phyloP scores from a whole-genome alignment of 2,329 filamentous ascomycete species.

The Mollisia scopiformis region DNA sequence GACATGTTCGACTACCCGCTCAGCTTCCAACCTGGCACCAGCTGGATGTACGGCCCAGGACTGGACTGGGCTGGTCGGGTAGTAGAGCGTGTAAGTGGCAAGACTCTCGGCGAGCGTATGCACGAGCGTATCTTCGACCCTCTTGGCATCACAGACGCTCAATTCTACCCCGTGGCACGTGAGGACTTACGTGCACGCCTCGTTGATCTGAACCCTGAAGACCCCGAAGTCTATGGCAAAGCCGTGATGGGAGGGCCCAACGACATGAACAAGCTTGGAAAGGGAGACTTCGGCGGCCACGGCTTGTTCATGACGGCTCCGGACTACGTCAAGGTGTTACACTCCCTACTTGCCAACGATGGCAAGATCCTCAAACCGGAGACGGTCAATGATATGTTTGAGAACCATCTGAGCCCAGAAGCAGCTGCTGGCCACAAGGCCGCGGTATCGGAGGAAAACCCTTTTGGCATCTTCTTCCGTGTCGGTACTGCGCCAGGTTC shows the following conservation, averaged over 20 bases:
- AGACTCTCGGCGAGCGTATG: conserved; percentile 17
- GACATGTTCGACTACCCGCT: conserved; percentile 40
- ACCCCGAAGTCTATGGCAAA: neutral
- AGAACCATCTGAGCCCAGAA: conserved; percentile 43
- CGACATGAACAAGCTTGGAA: neutral
- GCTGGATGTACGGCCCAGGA: conserved; percentile 58
- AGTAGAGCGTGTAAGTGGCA: conserved; percentile 42
- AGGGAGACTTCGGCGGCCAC: conserved; percentile 36
- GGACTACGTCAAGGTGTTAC: conserved; percentile 48
- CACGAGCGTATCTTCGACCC: conserved; percentile 9
- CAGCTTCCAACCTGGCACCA: conserved; percentile 50
- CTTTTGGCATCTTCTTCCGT: neutral
- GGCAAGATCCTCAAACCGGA: conserved; percentile 46
- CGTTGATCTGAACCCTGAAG: neutral
- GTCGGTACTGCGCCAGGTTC: conserved; percentile 15
- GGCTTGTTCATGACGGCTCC: conserved; percentile 38
- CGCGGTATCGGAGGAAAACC: neutral
- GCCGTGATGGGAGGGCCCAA: conserved; percentile 23
- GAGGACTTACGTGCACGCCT: neutral
- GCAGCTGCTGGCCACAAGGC: conserved; percentile 31
- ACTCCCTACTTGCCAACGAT: conserved; percentile 51
- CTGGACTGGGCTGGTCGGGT: conserved; percentile 57
- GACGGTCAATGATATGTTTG: conserved; percentile 49
- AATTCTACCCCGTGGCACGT: conserved; percentile 5
- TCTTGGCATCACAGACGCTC: neutral